Conservation (phyloP, 768 basidiomycete genomes). For the Tulasnella sp. region DNA sequence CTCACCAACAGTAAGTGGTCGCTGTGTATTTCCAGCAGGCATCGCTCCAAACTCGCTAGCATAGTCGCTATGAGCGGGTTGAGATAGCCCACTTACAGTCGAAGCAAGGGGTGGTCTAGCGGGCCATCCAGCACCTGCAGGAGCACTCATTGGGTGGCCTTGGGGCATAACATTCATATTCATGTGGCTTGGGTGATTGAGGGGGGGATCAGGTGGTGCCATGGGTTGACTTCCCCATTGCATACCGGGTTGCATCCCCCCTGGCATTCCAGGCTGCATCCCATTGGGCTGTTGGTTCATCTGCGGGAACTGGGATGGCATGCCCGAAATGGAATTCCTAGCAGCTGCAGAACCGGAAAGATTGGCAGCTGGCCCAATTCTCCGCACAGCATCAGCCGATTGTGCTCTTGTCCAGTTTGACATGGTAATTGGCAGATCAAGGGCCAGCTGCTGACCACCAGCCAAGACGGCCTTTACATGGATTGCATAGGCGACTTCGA, state of each 20-base stretch:
- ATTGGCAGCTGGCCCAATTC: not conserved
- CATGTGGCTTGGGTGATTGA: no score
- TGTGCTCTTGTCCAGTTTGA: slow-evolving; percentile 76
- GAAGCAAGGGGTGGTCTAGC: no score
- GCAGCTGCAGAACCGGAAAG: not conserved
- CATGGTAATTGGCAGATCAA: slow-evolving; percentile 68
- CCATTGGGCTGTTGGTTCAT: not conserved
- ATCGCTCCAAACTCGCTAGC: not conserved
- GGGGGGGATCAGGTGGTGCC: not conserved
- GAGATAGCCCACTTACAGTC: no score
- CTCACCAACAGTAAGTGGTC: slow-evolving; percentile 3
- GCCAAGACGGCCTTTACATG: slow-evolving; percentile 68
- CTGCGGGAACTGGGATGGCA: not conserved
- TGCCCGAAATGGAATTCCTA: no score
- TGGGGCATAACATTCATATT: no score
- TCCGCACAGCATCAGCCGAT: slow-evolving; percentile 57
- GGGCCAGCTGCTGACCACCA: slow-evolving; percentile 44
- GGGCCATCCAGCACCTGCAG: not conserved
- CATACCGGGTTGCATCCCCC: not conserved
- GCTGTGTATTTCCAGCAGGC: not conserved
- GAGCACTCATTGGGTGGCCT: not conserved
- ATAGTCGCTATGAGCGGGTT: not conserved
- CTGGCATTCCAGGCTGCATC: not conserved
- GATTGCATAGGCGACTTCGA: slow-evolving; percentile 74
- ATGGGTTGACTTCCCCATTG: not conserved